phyloP scores from a whole-genome alignment of 2,329 filamentous ascomycete species.

The Verticillium nubilum region DNA sequence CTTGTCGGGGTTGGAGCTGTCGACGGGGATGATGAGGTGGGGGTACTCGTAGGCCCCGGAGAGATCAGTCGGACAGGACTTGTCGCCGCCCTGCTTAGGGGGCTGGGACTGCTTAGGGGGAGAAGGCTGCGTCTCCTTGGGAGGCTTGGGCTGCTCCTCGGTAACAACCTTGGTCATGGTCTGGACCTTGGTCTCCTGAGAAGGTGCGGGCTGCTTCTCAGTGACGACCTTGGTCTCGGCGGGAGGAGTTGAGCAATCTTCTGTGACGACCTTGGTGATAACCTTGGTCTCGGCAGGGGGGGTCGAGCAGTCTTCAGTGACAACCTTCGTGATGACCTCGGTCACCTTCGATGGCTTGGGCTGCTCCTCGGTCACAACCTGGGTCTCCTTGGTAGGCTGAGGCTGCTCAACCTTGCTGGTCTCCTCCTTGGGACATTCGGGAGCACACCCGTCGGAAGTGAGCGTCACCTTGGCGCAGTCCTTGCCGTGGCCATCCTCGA shows the following conservation, averaged over 20 bases:
- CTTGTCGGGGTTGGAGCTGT: constrained; percentile 45
- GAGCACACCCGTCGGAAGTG: constrained; percentile 30
- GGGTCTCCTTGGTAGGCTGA: neutral
- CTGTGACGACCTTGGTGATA: neutral
- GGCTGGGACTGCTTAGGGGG: constrained; percentile 5
- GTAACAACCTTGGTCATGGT: no score
- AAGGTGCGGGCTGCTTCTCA: no score
- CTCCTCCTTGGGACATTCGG: constrained; percentile 6
- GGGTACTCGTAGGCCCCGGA: constrained; percentile 47
- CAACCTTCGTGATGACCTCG: neutral
- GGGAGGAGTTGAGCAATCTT: no score
- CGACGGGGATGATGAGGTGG: constrained; percentile 57
- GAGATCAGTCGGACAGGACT: constrained; percentile 37
- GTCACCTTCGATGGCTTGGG: neutral
- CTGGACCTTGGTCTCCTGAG: no score
- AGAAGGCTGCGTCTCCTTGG: constrained; percentile 5
- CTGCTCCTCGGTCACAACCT: neutral
- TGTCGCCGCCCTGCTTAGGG: constrained; percentile 10
- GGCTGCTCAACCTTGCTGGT: neutral
- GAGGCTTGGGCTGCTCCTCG: neutral
- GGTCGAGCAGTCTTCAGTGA: neutral
- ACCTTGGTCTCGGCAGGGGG: neutral
- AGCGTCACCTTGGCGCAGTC: constrained; percentile 46
- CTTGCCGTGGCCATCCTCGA: constrained; percentile 23
- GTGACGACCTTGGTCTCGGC: no score